A percentile compares a stretch with the other conserved stretches of the same genome.
Conservation (phyloP, 345 rosid species). For the Lumnitzera littorea region DNA sequence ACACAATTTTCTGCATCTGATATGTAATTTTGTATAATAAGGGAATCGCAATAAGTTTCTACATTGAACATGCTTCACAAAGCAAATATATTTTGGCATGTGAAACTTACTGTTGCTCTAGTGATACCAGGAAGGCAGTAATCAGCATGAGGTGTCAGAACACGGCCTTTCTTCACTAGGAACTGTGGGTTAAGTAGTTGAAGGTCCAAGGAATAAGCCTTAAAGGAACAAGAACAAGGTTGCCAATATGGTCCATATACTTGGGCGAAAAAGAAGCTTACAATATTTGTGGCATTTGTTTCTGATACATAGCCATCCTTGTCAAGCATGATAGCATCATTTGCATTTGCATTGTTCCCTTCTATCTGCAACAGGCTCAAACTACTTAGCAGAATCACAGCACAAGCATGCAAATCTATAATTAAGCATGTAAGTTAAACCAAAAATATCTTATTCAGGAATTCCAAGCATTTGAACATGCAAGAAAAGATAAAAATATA, state of each 20-base stretch:
- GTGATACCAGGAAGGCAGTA: constrained; percentile 94
- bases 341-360: constrained; percentile 68
- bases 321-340: constrained; percentile 89
- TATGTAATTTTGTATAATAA: too few species aligned
- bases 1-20: too few species aligned
- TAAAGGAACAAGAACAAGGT: too few species aligned
- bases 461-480: too few species aligned
- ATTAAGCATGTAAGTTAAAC: neutral
- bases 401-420: neutral
- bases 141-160: constrained; percentile 83
- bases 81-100: neutral
- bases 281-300: constrained; percentile 92
- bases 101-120: constrained; percentile 63
- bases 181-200: constrained; percentile 37
- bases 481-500: neutral
- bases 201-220: neutral
- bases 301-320: constrained; percentile 89
- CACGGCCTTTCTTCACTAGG: constrained; percentile 75
- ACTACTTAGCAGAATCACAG: constrained; percentile 6
- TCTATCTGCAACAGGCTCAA: constrained; percentile 46
- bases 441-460: too few species aligned
- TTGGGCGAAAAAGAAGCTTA: constrained; percentile 26
- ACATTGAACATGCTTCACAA: too few species aligned
- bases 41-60: too few species aligned
- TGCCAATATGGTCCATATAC: neutral